Evolutionary conservation across 2,329 filamentous ascomycete genomes (phyloP).

Genomic region (Monilinia polystroma): DNA sequence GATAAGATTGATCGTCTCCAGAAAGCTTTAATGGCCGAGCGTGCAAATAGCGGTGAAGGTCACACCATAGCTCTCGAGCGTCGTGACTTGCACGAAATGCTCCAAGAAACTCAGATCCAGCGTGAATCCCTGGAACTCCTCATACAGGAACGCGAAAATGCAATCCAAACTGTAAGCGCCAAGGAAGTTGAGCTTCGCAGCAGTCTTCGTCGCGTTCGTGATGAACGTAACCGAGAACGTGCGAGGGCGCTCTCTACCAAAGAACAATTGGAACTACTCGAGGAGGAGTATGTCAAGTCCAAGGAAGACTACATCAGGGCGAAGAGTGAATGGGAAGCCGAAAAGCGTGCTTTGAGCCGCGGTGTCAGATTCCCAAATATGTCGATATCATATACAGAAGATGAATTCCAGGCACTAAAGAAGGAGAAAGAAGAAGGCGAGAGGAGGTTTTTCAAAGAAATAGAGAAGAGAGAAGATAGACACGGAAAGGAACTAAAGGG

Average conservation of each 20-base stretch:
- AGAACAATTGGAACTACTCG: conserved; percentile 36
- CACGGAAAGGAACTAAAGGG: conserved; percentile 78
- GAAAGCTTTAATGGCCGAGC: conserved; percentile 52
- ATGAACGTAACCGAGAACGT: conserved; percentile 54
- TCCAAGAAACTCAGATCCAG: conserved; percentile 62
- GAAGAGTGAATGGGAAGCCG: conserved; percentile 48
- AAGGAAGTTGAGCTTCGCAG: conserved; percentile 60
- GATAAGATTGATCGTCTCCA: conserved; percentile 47
- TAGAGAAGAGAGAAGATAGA: conserved; percentile 53
- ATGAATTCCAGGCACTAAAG: conserved; percentile 43
- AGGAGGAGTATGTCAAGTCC: conserved; percentile 43
- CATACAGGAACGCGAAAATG: conserved; percentile 65
- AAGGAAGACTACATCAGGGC: conserved; percentile 27
- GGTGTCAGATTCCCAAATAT: conserved; percentile 44
- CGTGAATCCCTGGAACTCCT: conserved; percentile 70
- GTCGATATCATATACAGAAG: conserved; percentile 42
- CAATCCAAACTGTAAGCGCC: conserved; percentile 56
- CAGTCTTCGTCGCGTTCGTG: conserved; percentile 69
- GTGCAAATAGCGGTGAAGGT: conserved; percentile 56
- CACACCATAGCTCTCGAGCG: conserved; percentile 58
- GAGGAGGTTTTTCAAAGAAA: conserved; percentile 46
- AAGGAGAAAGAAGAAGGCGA: conserved; percentile 47
- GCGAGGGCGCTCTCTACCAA: conserved; percentile 30
- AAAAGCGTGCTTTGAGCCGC: conserved; percentile 44
- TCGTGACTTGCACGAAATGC: conserved; percentile 58